Conservation (phyloP, 441 rosid genomes). For the Eruca vesicaria region DNA sequence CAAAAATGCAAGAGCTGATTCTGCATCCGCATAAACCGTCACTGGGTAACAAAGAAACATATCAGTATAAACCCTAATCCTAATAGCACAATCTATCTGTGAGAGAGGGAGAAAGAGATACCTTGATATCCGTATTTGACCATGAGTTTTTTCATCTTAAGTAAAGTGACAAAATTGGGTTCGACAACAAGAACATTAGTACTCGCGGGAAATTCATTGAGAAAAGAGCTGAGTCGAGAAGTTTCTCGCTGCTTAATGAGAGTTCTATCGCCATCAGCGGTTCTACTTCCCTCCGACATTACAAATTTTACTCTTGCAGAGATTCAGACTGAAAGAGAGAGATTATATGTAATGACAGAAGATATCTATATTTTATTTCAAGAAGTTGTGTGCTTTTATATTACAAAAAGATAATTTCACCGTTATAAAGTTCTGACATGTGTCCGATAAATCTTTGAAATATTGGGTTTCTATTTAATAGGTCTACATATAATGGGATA, state of each 20-base stretch:
- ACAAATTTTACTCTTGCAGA: neutral
- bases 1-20: conserved; percentile 10
- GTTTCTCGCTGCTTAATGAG: neutral
- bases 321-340: neutral
- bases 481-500: neutral
- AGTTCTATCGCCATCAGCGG: neutral
- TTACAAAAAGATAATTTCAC: neutral
- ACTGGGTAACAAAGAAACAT: neutral
- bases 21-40: neutral
- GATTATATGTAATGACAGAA: neutral
- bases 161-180: neutral
- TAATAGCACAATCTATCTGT: neutral
- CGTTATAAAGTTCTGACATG: neutral
- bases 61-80: neutral
- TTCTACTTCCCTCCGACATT: neutral
- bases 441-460: neutral
- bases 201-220: neutral
- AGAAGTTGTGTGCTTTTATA: conserved; percentile 4
- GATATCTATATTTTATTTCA: neutral
- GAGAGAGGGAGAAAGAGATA: neutral
- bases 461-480: neutral
- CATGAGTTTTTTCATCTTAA: neutral
- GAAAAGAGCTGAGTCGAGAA: neutral
- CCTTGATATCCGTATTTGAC: neutral
- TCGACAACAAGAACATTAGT: conserved; percentile 22